Conservation (phyloP, 331 rosid genomes). For the Pyracantha coccinea region DNA sequence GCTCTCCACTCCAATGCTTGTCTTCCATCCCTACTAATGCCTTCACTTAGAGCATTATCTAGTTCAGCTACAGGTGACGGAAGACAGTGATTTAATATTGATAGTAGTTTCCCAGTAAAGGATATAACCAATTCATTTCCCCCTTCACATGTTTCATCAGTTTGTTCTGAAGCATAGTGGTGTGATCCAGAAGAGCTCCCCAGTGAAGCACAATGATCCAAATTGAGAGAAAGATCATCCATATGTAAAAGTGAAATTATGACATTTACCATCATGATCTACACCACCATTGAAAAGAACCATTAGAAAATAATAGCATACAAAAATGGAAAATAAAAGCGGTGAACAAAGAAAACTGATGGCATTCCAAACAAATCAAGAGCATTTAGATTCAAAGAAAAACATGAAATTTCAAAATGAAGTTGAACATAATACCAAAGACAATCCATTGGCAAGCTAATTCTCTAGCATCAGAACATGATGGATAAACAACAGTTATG, state of each 20-base stretch:
- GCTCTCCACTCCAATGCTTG: slow-evolving; percentile 94
- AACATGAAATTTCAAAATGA: background rate
- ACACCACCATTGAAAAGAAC: slow-evolving; percentile 22
- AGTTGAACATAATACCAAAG: background rate
- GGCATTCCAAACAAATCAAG: background rate
- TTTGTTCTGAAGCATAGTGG: slow-evolving; percentile 31
- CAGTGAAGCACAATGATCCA: slow-evolving; percentile 46
- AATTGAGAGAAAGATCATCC: slow-evolving; percentile 70
- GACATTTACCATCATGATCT: slow-evolving; percentile 85
- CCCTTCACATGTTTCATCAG: slow-evolving; percentile 46
- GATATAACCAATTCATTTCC: slow-evolving; percentile 80
- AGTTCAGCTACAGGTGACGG: slow-evolving; percentile 55
- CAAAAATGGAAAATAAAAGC: background rate
- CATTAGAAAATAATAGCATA: background rate
- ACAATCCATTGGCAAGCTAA: background rate
- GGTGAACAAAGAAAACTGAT: background rate
- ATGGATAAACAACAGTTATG: background rate
- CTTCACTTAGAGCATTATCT: slow-evolving; percentile 46
- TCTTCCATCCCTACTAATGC: slow-evolving; percentile 44
- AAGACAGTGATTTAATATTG: slow-evolving; percentile 42
- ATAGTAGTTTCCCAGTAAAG: slow-evolving; percentile 62
- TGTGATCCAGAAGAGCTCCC: slow-evolving; percentile 36
- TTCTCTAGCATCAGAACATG: background rate
- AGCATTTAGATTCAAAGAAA: slow-evolving; percentile 5
- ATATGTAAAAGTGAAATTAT: slow-evolving; percentile 79